phyloP scores from a whole-genome alignment of 2,329 filamentous ascomycete genomes.

The Hypoxylon rubiginosum region DNA sequence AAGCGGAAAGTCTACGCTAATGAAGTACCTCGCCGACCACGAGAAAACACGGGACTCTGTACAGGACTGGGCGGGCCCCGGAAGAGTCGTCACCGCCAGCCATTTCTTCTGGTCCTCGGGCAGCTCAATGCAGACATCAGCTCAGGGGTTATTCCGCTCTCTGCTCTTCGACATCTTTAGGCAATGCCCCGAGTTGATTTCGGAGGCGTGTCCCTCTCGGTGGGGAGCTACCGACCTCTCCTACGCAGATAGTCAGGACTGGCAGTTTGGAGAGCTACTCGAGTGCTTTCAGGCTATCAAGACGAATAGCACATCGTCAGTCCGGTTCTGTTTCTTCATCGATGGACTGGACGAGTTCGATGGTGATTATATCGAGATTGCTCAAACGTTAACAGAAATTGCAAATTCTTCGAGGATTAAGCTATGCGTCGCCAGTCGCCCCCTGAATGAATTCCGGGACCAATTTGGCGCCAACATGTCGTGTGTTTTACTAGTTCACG shows the following conservation, averaged over 20 bases:
- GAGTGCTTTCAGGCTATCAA: slow-evolving; percentile 20
- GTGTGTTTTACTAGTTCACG: slow-evolving; percentile 42
- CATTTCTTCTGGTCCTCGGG: slow-evolving; percentile 56
- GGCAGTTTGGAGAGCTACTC: slow-evolving; percentile 13
- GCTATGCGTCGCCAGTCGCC: slow-evolving; percentile 49
- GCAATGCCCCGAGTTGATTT: slow-evolving; percentile 31
- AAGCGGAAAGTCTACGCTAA: slow-evolving; percentile 45
- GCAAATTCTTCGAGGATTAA: slow-evolving; percentile 36
- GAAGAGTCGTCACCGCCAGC: slow-evolving; percentile 42
- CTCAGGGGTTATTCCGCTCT: slow-evolving; percentile 51
- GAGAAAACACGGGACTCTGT: slow-evolving; percentile 39
- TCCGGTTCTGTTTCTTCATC: slow-evolving; percentile 52
- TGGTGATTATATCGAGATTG: slow-evolving; percentile 45
- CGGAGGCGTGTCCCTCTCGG: slow-evolving; percentile 15
- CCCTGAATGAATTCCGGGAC: slow-evolving; percentile 50
- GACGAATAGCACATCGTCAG: slow-evolving; percentile 13
- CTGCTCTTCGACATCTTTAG: slow-evolving; percentile 39
- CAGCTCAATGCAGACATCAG: slow-evolving; percentile 50
- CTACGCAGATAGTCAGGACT: neutral
- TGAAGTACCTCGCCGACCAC: slow-evolving; percentile 39
- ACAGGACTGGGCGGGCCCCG: slow-evolving; percentile 47
- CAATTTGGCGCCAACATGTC: slow-evolving; percentile 38
- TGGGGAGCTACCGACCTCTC: slow-evolving; percentile 1
- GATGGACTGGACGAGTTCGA: slow-evolving; percentile 53
- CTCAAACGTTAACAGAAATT: slow-evolving; percentile 19